Percentiles rank a stretch among this genome's conserved stretches.
Evolutionary conservation across 495 filamentous ascomycete species (phyloP).

Genomic region (Penicillium pulvis): DNA sequence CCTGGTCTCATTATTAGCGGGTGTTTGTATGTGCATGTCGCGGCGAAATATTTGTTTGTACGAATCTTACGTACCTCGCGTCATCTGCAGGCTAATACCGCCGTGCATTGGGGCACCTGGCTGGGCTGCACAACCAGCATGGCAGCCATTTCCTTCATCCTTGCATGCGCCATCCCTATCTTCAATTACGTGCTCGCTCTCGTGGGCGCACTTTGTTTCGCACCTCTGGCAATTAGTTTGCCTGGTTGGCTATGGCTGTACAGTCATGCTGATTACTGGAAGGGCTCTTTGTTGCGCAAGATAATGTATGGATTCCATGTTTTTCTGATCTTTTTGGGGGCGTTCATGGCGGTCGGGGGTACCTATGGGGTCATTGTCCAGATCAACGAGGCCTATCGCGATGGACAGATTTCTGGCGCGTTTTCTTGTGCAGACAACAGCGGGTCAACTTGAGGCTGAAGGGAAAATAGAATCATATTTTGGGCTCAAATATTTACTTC

Average conservation of each 20-base stretch:
- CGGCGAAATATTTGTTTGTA: conserved; percentile 65
- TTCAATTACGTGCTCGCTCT: conserved; percentile 64
- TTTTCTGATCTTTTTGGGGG: conserved; percentile 34
- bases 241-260: conserved; percentile 52
- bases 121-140: conserved; percentile 53
- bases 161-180: conserved; percentile 70
- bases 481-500: too few relatives aligned
- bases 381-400: conserved; percentile 40
- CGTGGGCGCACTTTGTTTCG: conserved; percentile 40
- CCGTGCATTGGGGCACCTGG: conserved; percentile 55
- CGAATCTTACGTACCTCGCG: conserved; percentile 55
- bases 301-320: conserved; percentile 30
- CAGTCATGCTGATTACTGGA: conserved; percentile 40
- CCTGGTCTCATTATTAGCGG: conserved; percentile 58
- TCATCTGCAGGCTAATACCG: conserved; percentile 58
- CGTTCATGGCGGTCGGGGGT: conserved; percentile 44
- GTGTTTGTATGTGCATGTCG: conserved; percentile 66
- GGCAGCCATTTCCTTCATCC: conserved; percentile 62
- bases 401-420: conserved; percentile 38
- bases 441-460: conserved; percentile 13
- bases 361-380: conserved; percentile 43
- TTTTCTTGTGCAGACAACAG: conserved; percentile 48
- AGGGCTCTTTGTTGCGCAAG: conserved; percentile 18
- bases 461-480: background rate
- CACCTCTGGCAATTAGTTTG: conserved; percentile 42